Evolutionary conservation across 2,329 filamentous ascomycete genomes (phyloP).

Genomic region (Colletotrichum ledebouriae): DNA sequence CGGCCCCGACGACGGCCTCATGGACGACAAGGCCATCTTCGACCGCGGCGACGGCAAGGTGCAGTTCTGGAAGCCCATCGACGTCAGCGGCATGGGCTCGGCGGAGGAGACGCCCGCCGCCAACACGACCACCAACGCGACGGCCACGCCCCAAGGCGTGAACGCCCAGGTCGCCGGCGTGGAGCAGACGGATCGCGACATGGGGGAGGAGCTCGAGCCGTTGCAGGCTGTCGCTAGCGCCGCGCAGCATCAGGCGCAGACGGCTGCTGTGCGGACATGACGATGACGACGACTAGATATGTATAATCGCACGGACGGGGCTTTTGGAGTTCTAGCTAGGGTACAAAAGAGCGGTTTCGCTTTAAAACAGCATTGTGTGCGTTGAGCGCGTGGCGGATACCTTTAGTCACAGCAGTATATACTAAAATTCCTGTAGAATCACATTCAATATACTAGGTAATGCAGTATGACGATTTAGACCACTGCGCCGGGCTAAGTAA

Average conservation of each 20-base stretch:
- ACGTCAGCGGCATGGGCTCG: conserved; percentile 63
- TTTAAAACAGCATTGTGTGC: conserved; percentile 25
- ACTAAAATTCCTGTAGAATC: not conserved
- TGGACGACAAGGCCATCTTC: conserved; percentile 66
- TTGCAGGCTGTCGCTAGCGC: conserved; percentile 40
- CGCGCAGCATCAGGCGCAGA: conserved; percentile 15
- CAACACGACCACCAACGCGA: conserved; percentile 6
- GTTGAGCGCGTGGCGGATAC: conserved; percentile 28
- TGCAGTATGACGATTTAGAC: no score
- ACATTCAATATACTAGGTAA: no score
- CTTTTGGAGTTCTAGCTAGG: not conserved
- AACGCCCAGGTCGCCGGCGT: conserved; percentile 32
- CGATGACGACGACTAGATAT: not conserved
- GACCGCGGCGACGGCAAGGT: conserved; percentile 57
- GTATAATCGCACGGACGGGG: not conserved
- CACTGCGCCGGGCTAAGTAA: no score
- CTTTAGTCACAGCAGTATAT: conserved; percentile 18
- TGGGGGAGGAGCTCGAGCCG: conserved; percentile 43
- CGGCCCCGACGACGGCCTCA: conserved; percentile 53
- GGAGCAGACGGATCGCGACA: conserved; percentile 35
- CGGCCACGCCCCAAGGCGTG: not conserved
- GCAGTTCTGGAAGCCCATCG: conserved; percentile 66
- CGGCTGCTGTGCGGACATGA: conserved; percentile 12
- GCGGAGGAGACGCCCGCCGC: conserved; percentile 37
- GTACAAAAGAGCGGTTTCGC: no score